These are phyloP conservation scores for Petunia hybrid DNA, from an alignment of 305 asterid species.

Conservation along the genomic window DNA sequence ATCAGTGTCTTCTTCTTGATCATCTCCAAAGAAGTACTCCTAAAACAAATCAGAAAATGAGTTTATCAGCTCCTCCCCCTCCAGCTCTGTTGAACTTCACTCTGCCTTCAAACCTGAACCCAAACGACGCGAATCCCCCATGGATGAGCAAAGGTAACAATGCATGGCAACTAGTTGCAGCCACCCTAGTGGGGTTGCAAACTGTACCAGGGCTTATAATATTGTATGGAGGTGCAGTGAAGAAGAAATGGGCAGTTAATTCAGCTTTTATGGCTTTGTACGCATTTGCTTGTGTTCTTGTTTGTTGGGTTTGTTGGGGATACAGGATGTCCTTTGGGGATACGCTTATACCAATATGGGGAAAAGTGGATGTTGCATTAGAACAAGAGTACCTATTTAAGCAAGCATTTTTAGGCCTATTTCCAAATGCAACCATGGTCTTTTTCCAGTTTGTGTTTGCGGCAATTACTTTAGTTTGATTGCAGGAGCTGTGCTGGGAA, in stretches of 20 bases:
- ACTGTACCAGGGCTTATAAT: conserved; percentile 70
- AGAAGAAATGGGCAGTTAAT: conserved; percentile 52
- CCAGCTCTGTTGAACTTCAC: not conserved
- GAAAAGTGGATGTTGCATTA: not conserved
- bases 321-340: conserved; percentile 58
- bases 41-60: not conserved
- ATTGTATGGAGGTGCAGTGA: conserved; percentile 53
- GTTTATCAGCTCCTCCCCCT: conserved; percentile 34
- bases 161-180: conserved; percentile 45
- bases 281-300: conserved; percentile 60
- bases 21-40: too few relatives aligned
- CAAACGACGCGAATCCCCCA: not conserved
- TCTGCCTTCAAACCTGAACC: conserved; percentile 43
- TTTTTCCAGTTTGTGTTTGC: conserved; percentile 68
- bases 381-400: conserved; percentile 27
- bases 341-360: conserved; percentile 55
- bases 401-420: conserved; percentile 47
- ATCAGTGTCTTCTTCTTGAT: too few relatives aligned
- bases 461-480: conserved; percentile 58
- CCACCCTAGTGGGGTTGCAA: conserved; percentile 59
- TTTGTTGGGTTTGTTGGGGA: conserved; percentile 72
- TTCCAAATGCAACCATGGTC: conserved; percentile 66
- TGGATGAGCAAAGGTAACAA: too few relatives aligned
- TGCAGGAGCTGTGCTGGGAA: conserved; percentile 65
- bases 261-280: conserved; percentile 73